Conservation (phyloP, 2,329 filamentous ascomycete genomes). For the Botryosphaeria agaves region DNA sequence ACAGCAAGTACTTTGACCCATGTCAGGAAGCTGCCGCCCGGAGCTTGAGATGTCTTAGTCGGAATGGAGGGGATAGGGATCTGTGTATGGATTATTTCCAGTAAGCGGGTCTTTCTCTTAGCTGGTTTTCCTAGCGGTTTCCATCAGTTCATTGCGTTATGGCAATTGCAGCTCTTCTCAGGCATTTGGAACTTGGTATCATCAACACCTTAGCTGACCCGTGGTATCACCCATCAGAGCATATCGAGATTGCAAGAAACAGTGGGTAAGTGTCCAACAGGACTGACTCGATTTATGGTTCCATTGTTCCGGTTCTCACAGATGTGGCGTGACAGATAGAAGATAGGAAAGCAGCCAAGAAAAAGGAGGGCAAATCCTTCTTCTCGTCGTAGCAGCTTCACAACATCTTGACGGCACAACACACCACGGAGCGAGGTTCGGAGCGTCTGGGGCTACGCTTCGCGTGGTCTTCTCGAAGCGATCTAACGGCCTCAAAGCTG, state of each 20-base stretch:
- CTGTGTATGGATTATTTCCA: conserved; percentile 95
- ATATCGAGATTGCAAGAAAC: conserved; percentile 87
- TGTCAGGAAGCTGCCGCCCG: conserved; percentile 81
- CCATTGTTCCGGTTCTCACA: conserved; percentile 3
- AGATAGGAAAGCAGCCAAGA: conserved; percentile 28
- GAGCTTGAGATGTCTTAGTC: conserved; percentile 74
- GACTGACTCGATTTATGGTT: too few species aligned
- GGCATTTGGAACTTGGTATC: background rate
- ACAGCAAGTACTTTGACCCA: conserved; percentile 85
- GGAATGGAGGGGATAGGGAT: conserved; percentile 72
- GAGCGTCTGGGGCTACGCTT: too few species aligned
- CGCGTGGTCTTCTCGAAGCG: too few species aligned
- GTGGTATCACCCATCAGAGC: conserved; percentile 37
- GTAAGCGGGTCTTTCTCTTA: too few species aligned
- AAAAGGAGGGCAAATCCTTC: conserved; percentile 16
- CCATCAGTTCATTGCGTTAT: too few species aligned
- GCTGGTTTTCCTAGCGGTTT: too few species aligned
- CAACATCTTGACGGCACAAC: too few species aligned
- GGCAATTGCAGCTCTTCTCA: too few species aligned
- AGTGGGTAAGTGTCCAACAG: conserved; percentile 55
- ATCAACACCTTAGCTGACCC: background rate
- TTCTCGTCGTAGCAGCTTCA: too few species aligned
- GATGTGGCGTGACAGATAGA: conserved; percentile 18
- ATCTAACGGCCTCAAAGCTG: too few species aligned
- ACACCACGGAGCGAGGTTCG: too few species aligned